A percentile compares a stretch with the other conserved stretches of the same genome.
phyloP scores from a whole-genome alignment of 441 rosid species.

The Erodium trifolium region DNA sequence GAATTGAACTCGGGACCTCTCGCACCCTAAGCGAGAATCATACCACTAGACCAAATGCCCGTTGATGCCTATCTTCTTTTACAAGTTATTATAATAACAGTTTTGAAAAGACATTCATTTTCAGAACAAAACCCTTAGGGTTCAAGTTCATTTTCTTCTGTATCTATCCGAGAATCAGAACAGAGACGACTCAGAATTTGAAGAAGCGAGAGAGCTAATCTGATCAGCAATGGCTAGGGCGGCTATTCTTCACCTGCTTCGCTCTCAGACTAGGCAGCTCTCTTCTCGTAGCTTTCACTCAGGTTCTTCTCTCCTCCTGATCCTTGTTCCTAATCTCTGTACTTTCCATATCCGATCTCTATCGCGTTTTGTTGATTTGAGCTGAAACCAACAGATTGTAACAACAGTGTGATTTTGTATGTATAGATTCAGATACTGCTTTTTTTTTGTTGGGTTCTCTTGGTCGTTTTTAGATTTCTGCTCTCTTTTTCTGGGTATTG shows the following conservation, averaged over 20 bases:
- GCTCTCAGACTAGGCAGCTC: slow-evolving; percentile 52
- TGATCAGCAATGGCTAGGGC: slow-evolving; percentile 40
- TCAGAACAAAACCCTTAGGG: not conserved
- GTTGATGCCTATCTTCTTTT: too few relatives aligned
- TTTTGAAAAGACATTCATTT: too few relatives aligned
- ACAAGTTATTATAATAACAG: too few relatives aligned
- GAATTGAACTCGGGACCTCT: slow-evolving; percentile 52
- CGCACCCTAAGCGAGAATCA: slow-evolving; percentile 54
- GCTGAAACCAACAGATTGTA: not conserved
- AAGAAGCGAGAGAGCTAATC: not conserved
- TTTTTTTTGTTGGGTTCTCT: not conserved
- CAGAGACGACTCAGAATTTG: not conserved
- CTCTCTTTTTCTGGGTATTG: not conserved
- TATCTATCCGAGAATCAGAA: not conserved
- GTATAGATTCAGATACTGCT: not conserved
- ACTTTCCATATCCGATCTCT: not conserved
- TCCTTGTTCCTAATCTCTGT: not conserved
- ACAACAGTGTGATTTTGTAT: not conserved
- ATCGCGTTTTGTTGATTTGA: not conserved
- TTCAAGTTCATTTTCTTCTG: too few relatives aligned
- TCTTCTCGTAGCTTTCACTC: slow-evolving; percentile 33
- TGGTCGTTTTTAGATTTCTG: not conserved
- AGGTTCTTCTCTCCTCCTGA: slow-evolving; percentile 29
- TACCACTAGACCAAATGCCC: slow-evolving; percentile 58
- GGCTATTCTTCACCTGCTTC: slow-evolving; percentile 48